Base-by-base conservation (phyloP, 371 early-diverging fungal genomes). In the Apophysomyces sp. region DNA sequence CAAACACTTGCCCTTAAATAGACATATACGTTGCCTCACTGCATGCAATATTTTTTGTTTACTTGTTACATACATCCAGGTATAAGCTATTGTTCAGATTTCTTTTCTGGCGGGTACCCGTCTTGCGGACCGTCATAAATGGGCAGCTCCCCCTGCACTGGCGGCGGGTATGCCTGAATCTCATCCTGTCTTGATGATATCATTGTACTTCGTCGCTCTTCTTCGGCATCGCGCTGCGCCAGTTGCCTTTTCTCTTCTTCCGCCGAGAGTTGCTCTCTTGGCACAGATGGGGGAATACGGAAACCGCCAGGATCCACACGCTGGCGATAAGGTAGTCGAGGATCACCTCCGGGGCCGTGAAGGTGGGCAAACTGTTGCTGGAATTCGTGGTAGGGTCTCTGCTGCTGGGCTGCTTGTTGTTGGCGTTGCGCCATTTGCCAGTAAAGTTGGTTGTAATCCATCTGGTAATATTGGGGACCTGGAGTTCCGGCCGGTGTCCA, bases 221-320 rank as follows among this genome's bases (percentile, higher is more conserved):
- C 49, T 44, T 44, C 49, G 21, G 49, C 58, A 53, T 69, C 63
- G 15, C 62, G 65, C 31, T 69, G 57, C 15, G 61, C 41, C 13
- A 69, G 52, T 4, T 57, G 44, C 30, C 60, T 56, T 28, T 69
- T 69, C 41, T 69, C 69, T 41, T 69, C 69, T 29, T 69, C 64
- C 9, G 69, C 65, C 0, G 69, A 58, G 3, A 60, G 52, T 53
- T 64, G 59, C 21, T 52, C 30, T 16, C 18, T 30, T 16, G 39
- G 56, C 12, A 52, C 13, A 27, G 58, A 12, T 41, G 66, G 57
- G 21, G 69, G 77, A 24, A 76, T 66, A 39, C 73, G 69, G 65
- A 81, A 81, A 8, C 78, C 81, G 41, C 81, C 78, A 16, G 75
- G 75, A 56, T 78, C 77, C 9, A 71, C 59, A 36, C 69, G 67